Conservation (phyloP, 2,329 filamentous ascomycete genomes). For the Diplodia sapinea region DNA sequence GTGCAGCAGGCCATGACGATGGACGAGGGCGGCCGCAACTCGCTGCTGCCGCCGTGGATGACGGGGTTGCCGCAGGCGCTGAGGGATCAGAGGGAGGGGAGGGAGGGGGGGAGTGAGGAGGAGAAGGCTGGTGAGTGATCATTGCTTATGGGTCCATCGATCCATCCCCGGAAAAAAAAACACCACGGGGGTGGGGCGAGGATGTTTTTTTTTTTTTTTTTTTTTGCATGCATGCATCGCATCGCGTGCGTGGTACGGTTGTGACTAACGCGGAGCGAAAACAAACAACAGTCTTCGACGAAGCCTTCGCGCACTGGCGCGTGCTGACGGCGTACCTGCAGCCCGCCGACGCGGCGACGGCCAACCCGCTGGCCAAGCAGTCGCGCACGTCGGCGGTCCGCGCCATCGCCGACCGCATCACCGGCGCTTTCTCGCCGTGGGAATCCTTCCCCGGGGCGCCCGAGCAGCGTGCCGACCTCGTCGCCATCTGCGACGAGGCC, state of each 20-base stretch:
- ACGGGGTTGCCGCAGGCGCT: constrained; percentile 5
- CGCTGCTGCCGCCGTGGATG: constrained; percentile 11
- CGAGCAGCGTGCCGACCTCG: constrained; percentile 20
- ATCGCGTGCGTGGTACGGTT: no score
- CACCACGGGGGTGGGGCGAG: no score
- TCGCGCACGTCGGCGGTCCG: background rate
- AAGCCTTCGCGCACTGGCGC: constrained; percentile 26
- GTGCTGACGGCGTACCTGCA: constrained; percentile 22
- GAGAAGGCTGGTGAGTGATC: background rate
- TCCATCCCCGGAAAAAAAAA: background rate
- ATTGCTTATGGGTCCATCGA: no score
- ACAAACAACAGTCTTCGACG: background rate
- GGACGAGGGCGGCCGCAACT: constrained; percentile 22
- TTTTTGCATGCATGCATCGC: no score
- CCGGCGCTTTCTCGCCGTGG: constrained; percentile 20
- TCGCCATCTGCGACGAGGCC: constrained; percentile 12
- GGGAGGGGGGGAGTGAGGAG: background rate
- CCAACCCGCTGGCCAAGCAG: background rate
- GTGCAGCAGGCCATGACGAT: constrained; percentile 24
- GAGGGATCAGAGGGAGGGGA: background rate
- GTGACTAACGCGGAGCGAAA: no score
- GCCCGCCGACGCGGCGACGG: background rate
- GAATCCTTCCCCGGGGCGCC: constrained; percentile 2
- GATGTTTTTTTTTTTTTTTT: no score
- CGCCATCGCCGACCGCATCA: constrained; percentile 23